Base-by-base conservation (phyloP, 352 stramenopile species). In the Globisporangium carolinianum region DNA sequence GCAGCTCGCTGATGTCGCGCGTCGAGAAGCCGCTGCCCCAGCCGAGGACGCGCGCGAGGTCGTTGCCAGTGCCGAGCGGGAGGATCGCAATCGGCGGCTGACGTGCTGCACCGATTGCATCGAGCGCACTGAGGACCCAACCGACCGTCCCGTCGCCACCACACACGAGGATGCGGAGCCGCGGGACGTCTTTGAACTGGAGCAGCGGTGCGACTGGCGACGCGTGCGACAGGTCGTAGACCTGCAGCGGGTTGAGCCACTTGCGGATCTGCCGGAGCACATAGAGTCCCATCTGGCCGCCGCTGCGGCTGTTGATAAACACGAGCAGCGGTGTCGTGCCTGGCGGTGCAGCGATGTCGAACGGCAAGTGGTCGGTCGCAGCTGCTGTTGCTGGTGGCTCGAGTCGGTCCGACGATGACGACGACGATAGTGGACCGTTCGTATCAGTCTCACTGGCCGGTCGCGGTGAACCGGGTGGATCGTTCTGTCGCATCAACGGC, bases 251-350 rank as follows among this genome's bases (percentile, higher is more conserved):
- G 70, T 99, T 98, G 5, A 98, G 73, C 66, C 96, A 86, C 15
- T 85, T 79, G 15, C 91, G 81, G 55, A 98, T 81, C 71, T 97
- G 91, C 6, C 86, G 83, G 39, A 98, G 83, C 17, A 99, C 73
- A 41, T 98, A 74, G 10, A 95, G 72, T 1, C 96, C 96, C 72
- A 98, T 89, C 56, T 98, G 89, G 6, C 91, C 86, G 5, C 96
- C 96, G 39, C 89, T 97, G 9, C 89, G 83, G 55, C 89, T 97
- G 69, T 98, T 99, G 50, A 99, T 97, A 71, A 98, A 98, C 10
- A 98, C 91, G 35, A 91, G 64, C 1, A 91, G 68, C 24, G 81
- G 81, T 1, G 78, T 86, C 1, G 63, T 72, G 35, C 78, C 72
- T 32, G 72, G 71, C 4, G 78, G 64, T 1, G 71, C 70, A 1